Evolutionary conservation across 192 early-diverging fungal species (phyloP), one percentile per base, ranked within the genome.

Genomic region (Chytriomyces hyalinus): DNA sequence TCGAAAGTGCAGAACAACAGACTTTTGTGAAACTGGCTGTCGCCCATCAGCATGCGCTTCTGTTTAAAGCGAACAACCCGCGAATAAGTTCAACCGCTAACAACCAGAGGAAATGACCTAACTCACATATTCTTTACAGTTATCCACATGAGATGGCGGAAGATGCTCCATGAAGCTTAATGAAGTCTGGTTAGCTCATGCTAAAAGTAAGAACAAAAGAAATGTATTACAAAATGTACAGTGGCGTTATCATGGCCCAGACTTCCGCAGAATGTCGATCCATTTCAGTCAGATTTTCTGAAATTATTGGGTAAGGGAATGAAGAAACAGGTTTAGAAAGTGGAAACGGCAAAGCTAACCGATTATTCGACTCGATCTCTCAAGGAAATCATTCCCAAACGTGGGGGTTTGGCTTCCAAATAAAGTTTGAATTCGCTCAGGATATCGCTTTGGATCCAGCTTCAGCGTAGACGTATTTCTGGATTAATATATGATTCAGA

Each of bases 1-100:
- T 68, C 66, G 47, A 28, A 68, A 2, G 66, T 20, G 43, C 66
- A 68, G 44, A 68, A 46, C 43, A 68, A 48, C 17, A 68, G 66
- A 24, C 45, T n/a, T 11, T 46, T 28, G 22, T 68, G 66, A 46
- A n/a, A 68, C 43, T 68, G 43, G 10, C 26, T 8, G 22, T 68
- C 66, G 10, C 15, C 10, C 48, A 68, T 13, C 48, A 68, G 22
- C 13, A 11, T 13, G 9, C 7, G 9, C 66, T 46, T 24, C 66
- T 68, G 11, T 63, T 20, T 36, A 36, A 36, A 36, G 36, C 36
- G 36, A 36, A 36, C 36, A 36, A 36, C 3, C 36, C 36, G 4
- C 36, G 36, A 36, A 36, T 36, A 1, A 36, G 36, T 36, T 36
- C 36, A 36, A 36, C 36, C 36, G 36, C 36, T 36, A 36, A 36